Percentiles rank a stretch among this genome's conserved stretches.
phyloP scores from a whole-genome alignment of 179 eudicot genomes.

The Beta corolliflora region DNA sequence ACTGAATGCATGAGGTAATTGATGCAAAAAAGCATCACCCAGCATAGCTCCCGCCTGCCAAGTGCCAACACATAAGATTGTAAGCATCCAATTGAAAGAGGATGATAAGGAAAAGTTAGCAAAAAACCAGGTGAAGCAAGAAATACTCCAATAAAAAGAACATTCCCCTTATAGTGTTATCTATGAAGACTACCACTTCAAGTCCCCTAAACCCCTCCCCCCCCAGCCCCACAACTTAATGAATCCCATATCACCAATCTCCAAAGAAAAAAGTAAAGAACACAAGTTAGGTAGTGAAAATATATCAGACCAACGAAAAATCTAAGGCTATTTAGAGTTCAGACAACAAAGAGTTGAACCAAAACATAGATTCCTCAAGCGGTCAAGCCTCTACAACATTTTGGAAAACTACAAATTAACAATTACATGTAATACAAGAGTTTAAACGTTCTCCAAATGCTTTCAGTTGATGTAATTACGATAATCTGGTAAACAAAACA shows the following conservation, averaged over 20 bases:
- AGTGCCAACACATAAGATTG: conserved; percentile 37
- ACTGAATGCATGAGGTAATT: conserved; percentile 96
- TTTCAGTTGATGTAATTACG: neutral
- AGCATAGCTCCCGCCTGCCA: conserved; percentile 98
- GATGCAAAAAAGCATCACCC: conserved; percentile 98
- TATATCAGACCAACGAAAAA: neutral
- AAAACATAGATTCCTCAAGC: neutral
- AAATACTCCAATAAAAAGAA: neutral
- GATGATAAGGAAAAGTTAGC: neutral
- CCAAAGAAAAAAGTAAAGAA: neutral
- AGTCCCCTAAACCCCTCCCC: neutral
- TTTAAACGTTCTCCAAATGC: neutral
- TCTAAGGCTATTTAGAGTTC: neutral
- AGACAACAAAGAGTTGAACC: neutral
- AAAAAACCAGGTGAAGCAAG: neutral
- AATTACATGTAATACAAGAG: neutral
- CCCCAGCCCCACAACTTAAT: neutral
- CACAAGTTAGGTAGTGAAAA: neutral
- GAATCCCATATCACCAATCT: neutral
- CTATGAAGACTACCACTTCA: neutral
- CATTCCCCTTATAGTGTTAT: neutral
- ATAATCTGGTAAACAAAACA: neutral
- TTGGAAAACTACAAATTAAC: neutral
- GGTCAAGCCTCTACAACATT: neutral
- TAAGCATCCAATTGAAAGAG: neutral